phyloP scores from a whole-genome alignment of 1,139 yeast species.

The Lizanozyma gosingica region DNA sequence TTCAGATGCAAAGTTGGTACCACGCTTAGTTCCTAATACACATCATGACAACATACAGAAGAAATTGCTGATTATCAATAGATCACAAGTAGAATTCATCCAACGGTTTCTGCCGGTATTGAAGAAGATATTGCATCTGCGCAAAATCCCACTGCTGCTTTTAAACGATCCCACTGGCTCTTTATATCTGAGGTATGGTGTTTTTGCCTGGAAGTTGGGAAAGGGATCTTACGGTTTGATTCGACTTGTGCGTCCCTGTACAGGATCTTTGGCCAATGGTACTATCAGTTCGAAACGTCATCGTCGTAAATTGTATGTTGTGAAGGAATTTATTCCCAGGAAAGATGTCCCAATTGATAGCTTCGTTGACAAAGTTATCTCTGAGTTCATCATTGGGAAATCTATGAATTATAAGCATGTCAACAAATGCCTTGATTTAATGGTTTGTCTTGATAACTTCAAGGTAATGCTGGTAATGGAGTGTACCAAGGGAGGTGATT shows the following conservation, averaged over 20 bases:
- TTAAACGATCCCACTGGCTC: neutral
- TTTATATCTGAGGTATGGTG: neutral
- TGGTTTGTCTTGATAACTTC: conserved; percentile 40
- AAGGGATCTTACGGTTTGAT: neutral
- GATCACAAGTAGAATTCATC: neutral
- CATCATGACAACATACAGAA: neutral
- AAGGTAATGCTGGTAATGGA: conserved; percentile 75
- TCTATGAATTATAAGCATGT: conserved; percentile 64
- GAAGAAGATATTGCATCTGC: neutral
- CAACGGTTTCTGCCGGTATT: neutral
- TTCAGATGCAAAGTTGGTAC: neutral
- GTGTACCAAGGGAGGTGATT: conserved; percentile 67
- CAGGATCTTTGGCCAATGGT: neutral
- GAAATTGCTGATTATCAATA: neutral
- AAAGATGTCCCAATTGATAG: conserved; percentile 47
- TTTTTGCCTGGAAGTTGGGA: neutral
- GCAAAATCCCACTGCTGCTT: neutral
- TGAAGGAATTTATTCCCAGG: conserved; percentile 56
- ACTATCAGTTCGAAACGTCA: neutral
- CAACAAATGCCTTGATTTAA: conserved; percentile 58
- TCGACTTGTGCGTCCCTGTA: neutral
- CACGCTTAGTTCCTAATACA: neutral
- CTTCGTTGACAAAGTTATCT: conserved; percentile 60
- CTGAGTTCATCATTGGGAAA: conserved; percentile 71
- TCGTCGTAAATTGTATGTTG: conserved; percentile 43